These are phyloP conservation scores for Mycena venus DNA, from an alignment of 768 basidiomycete species.

Conservation along the genomic window DNA sequence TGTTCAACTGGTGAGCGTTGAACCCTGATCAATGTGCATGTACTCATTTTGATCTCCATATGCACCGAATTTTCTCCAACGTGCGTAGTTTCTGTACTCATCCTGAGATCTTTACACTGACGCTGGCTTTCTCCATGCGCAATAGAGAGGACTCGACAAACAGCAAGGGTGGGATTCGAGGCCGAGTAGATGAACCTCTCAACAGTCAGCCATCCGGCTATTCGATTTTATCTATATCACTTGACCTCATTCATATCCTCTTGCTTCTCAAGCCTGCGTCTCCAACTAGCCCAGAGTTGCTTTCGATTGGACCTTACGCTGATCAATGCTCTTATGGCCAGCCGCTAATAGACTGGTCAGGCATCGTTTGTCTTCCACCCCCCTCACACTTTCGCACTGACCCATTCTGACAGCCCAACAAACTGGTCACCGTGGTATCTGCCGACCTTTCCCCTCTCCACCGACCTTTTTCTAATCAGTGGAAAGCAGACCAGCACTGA, in stretches of 20 bases:
- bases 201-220: no score
- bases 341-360: conserved; percentile 8
- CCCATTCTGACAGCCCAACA: conserved; percentile 5
- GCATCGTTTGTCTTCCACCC: conserved; percentile 7
- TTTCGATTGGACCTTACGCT: not conserved
- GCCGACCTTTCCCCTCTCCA: not conserved
- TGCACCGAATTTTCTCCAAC: conserved; percentile 8
- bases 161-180: not conserved
- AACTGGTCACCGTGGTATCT: conserved; percentile 8
- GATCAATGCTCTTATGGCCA: conserved; percentile 7
- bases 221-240: not conserved
- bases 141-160: not conserved
- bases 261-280: not conserved
- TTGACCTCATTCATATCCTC: not conserved
- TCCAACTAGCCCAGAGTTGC: not conserved
- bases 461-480: not conserved
- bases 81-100: conserved; percentile 2
- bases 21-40: conserved; percentile 11
- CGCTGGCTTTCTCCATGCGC: not conserved
- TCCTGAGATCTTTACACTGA: conserved; percentile 7
- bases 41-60: conserved; percentile 1
- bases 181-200: no score
- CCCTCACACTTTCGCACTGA: conserved; percentile 6
- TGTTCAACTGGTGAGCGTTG: conserved; percentile 3
- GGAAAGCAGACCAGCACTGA: not conserved